phyloP scores from a whole-genome alignment of 192 early-diverging fungal genomes.

The Coemansia sp. region DNA sequence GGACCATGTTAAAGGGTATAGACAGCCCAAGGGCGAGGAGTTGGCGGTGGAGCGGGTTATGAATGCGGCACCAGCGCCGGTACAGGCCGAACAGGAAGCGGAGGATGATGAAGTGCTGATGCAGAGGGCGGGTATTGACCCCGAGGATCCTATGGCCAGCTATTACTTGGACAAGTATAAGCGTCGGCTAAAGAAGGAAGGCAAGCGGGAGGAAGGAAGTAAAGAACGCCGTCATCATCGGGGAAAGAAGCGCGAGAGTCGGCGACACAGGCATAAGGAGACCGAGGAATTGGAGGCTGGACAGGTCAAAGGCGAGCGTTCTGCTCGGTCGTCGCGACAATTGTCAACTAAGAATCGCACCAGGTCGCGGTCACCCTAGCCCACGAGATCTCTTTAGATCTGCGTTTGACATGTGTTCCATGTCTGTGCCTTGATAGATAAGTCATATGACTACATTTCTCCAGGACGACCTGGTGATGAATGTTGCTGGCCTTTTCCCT shows the following conservation, averaged over 20 bases:
- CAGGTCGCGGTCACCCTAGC: slow-evolving; percentile 7
- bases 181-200: slow-evolving; percentile 55
- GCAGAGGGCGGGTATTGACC: slow-evolving; percentile 62
- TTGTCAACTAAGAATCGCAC: neutral
- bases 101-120: slow-evolving; percentile 40
- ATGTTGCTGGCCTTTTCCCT: neutral
- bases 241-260: neutral
- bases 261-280: slow-evolving; percentile 4
- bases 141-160: slow-evolving; percentile 74
- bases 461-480: neutral
- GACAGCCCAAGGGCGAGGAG: slow-evolving; percentile 61
- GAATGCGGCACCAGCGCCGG: slow-evolving; percentile 58
- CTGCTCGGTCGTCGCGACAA: neutral
- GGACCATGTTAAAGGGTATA: slow-evolving; percentile 72
- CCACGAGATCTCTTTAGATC: neutral
- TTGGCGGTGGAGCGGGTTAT: slow-evolving; percentile 39
- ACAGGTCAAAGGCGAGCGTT: neutral
- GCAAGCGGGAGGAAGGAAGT: slow-evolving; percentile 18
- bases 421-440: neutral
- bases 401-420: neutral
- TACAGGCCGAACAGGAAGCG: slow-evolving; percentile 12
- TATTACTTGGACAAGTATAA: slow-evolving; percentile 68
- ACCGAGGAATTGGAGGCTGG: slow-evolving; percentile 7
- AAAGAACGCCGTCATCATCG: neutral
- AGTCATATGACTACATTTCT: neutral